Conservation (phyloP, 202 grass and related monocot species). For the Zoysia matrella region DNA sequence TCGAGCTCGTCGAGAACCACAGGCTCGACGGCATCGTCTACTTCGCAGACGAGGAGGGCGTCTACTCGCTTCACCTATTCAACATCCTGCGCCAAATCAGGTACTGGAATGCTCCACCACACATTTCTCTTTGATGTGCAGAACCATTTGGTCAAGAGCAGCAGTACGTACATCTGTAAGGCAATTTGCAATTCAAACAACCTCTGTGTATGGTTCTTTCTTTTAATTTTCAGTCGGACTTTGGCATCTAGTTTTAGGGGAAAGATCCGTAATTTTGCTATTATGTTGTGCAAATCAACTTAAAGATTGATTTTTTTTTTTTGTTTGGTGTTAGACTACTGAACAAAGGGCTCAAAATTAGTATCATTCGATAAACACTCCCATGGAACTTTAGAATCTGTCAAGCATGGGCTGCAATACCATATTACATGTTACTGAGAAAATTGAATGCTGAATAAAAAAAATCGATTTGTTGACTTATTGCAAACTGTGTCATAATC, state of each 20-base stretch:
- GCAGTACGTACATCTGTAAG: no score
- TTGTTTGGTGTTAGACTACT: background rate
- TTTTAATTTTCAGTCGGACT: no score
- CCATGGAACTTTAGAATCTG: background rate
- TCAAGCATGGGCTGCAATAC: conserved; percentile 2
- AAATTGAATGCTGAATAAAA: conserved; percentile 12
- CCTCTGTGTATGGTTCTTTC: no score
- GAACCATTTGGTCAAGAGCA: background rate
- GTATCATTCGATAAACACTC: background rate
- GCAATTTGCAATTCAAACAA: no score
- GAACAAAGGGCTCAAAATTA: background rate
- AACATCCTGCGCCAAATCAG: conserved; percentile 74
- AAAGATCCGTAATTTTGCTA: background rate
- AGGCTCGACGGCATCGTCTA: conserved; percentile 85
- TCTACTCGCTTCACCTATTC: conserved; percentile 91
- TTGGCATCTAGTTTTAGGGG: no score
- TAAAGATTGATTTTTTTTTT: conserved; percentile 18
- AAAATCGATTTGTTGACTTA: conserved; percentile 30
- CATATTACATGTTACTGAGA: background rate
- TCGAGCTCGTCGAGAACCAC: conserved; percentile 84
- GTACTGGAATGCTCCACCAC: conserved; percentile 27
- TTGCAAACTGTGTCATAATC: conserved; percentile 37
- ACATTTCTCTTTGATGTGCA: background rate
- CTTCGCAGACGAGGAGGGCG: conserved; percentile 92
- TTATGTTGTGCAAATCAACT: background rate